A percentile compares a stretch with the other conserved stretches of the same genome.
phyloP scores from a whole-genome alignment of 306 rosid genomes.

The Canavalia gladiata region DNA sequence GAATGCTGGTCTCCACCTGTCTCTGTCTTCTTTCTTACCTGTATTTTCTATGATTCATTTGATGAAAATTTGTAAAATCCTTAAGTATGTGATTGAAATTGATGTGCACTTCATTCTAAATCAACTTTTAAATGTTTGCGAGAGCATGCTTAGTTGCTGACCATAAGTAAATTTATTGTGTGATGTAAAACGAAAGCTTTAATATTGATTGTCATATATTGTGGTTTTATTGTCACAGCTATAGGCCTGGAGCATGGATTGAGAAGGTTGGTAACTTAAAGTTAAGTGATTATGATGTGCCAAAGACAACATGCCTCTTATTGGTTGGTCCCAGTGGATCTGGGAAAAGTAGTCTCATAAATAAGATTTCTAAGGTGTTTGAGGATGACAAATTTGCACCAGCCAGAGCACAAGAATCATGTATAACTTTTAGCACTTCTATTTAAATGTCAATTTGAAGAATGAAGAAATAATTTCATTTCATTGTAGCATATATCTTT shows the following conservation, averaged over 20 bases:
- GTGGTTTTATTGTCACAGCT: constrained; percentile 60
- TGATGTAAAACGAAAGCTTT: constrained; percentile 36
- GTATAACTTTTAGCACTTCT: constrained; percentile 51
- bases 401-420: constrained; percentile 90
- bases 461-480: constrained; percentile 20
- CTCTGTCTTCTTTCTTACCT: constrained; percentile 1
- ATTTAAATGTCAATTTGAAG: constrained; percentile 25
- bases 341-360: constrained; percentile 91
- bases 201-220: constrained; percentile 40
- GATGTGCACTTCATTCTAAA: constrained; percentile 3
- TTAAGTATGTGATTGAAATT: constrained; percentile 13
- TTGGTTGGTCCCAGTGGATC: constrained; percentile 89
- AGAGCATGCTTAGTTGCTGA: constrained; percentile 7
- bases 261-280: constrained; percentile 62
- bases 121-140: constrained; percentile 23
- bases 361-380: constrained; percentile 76
- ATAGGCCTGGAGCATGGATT: constrained; percentile 82
- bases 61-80: constrained; percentile 15
- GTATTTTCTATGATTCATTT: constrained; percentile 11
- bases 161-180: constrained; percentile 17
- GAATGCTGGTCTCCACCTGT: neutral
- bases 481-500: constrained; percentile 34
- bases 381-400: constrained; percentile 72
- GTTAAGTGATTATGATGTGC: constrained; percentile 71
- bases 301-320: constrained; percentile 72